Evolutionary conservation across 148 eudicot genomes (phyloP).

Genomic region (Cornus florida): DNA sequence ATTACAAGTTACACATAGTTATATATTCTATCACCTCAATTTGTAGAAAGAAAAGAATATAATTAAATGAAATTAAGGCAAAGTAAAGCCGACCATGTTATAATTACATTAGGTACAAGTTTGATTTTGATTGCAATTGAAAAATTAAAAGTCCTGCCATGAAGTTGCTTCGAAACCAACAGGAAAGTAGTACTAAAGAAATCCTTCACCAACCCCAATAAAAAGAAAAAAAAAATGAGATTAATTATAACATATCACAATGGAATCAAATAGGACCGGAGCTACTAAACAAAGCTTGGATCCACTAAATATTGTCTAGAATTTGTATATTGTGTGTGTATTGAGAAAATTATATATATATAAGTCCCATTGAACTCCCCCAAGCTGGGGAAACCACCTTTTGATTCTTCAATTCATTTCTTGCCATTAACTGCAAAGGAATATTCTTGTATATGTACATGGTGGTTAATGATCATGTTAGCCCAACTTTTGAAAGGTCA

Average conservation of each 20-base stretch:
- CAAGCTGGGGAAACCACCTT: neutral
- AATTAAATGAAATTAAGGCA: no score
- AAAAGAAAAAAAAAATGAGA: neutral
- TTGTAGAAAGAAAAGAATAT: no score
- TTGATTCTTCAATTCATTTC: neutral
- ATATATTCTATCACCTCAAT: no score
- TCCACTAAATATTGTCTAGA: conserved; percentile 4
- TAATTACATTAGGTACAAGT: no score
- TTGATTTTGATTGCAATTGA: no score
- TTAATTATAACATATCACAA: neutral
- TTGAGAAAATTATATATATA: neutral
- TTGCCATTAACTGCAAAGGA: conserved; percentile 5
- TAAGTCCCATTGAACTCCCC: neutral
- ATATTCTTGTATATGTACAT: neutral
- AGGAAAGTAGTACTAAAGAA: neutral
- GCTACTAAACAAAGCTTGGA: neutral
- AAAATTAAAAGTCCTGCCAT: neutral
- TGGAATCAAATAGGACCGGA: neutral
- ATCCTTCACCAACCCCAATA: conserved; percentile 11
- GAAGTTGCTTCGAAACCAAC: neutral
- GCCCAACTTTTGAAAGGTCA: conserved; percentile 18
- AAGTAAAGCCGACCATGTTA: no score
- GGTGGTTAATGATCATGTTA: neutral
- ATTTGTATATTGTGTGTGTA: neutral
- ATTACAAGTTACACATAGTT: no score